Evolutionary conservation across 2,329 filamentous ascomycete species (phyloP), one percentile per base, ranked within the genome.

Genomic region (Botrytis tulipae): DNA sequence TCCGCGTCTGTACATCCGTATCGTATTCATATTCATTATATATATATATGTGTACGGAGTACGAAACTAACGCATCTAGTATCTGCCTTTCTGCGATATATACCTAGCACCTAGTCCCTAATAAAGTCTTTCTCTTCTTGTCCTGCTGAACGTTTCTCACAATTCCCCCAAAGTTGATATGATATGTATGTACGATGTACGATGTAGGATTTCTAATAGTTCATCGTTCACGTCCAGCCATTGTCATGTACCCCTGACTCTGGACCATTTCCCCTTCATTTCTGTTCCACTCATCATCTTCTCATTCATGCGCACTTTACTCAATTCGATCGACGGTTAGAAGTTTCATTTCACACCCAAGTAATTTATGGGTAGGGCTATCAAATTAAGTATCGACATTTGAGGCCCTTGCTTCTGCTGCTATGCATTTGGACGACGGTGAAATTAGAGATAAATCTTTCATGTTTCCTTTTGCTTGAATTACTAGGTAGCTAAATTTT

Each of bases 171-270:
- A 44, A 63, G 5, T 29, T 63, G 22, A n/a, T n/a, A 16, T n/a
- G 48, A 51, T n/a, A n/a, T 54, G 25, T n/a, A n/a, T 51, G 51
- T 57, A 18, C 51, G n/a, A 32, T 18, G 51, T 54, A 8, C n/a
- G 14, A 54, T 25, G 18, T 29, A 22, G 42, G 61, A 32, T 32
- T 32, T 32, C 20, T 42, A 9, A 25, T 66, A 6, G 42, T 37
- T 66, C 29, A 48, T 66, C 29, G 29, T 44, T 32, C 61, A 37
- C 32, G 18, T 40, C 51, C 67, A 69, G 67, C 48, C 67, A 69
- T 69, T 35, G 40, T 18, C 29, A 69, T 63, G 61, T 63, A 71
- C 69, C 69, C 69, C 69, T 71, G 69, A 71, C 42, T 71, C 68
- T 70, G 4, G 44, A 40, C 57, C 68, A 70, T 46, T 62, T 46